Conservation (phyloP, 805 yeast genomes). For the Suhomyces vadensis region DNA sequence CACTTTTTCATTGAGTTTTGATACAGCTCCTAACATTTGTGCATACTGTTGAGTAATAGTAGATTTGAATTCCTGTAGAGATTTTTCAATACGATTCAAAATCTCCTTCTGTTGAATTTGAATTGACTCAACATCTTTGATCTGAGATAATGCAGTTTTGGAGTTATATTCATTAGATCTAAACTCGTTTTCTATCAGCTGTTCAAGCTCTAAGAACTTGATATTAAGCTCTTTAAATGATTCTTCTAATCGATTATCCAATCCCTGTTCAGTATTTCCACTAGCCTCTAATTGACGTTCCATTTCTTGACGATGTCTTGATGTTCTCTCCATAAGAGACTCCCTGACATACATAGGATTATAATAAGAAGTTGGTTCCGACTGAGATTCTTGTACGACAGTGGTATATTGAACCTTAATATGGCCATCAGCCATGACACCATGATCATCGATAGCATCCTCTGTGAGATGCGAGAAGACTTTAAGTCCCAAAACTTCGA, state of each 20-base stretch:
- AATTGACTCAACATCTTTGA: slow-evolving; percentile 19
- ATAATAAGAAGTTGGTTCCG: slow-evolving; percentile 6
- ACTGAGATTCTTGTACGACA: not conserved
- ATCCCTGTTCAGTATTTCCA: not conserved
- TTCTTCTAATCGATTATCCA: slow-evolving; percentile 2
- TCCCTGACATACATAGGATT: slow-evolving; percentile 29
- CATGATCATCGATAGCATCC: slow-evolving; percentile 61
- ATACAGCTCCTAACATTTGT: slow-evolving; percentile 32
- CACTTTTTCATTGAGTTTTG: slow-evolving; percentile 35
- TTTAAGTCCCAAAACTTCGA: slow-evolving; percentile 62
- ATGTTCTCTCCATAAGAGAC: slow-evolving; percentile 39
- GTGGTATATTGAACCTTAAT: slow-evolving; percentile 38
- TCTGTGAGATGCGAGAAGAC: slow-evolving; percentile 54
- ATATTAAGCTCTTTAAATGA: slow-evolving; percentile 12
- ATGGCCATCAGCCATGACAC: slow-evolving; percentile 44
- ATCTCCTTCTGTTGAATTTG: slow-evolving; percentile 19
- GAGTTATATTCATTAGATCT: slow-evolving; percentile 5
- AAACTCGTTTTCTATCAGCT: not conserved
- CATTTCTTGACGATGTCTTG: slow-evolving; percentile 23
- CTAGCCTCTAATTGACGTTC: slow-evolving; percentile 6
- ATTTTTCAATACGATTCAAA: slow-evolving; percentile 19
- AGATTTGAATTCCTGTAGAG: slow-evolving; percentile 27
- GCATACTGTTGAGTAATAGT: slow-evolving; percentile 31
- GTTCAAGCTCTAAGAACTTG: slow-evolving; percentile 11
- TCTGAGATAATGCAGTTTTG: slow-evolving; percentile 12